Evolutionary conservation across 345 rosid genomes (phyloP).

Genomic region (Aquilaria yunnanensis): DNA sequence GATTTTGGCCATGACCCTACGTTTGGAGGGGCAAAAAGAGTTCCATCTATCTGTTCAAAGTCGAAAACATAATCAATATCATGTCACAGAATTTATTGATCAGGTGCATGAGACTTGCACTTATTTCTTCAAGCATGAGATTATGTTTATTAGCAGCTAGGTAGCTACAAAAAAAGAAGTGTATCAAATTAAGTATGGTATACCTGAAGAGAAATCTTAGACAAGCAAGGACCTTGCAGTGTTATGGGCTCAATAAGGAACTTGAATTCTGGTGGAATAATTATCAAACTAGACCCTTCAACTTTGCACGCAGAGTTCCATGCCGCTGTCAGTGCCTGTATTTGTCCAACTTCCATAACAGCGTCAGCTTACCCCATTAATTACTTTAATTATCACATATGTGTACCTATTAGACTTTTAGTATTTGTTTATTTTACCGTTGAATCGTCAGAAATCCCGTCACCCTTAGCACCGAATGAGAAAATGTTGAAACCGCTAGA

Average conservation of each 20-base stretch:
- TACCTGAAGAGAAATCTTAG: constrained; percentile 55
- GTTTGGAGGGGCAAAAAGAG: constrained; percentile 51
- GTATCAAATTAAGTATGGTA: constrained; percentile 6
- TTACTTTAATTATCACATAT: background rate
- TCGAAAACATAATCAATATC: no score
- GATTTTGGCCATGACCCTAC: constrained; percentile 66
- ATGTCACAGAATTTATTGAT: no score
- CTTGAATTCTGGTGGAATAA: constrained; percentile 35
- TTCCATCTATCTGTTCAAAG: constrained; percentile 66
- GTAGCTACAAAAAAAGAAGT: constrained; percentile 6
- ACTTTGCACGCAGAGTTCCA: constrained; percentile 65
- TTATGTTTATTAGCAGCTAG: background rate
- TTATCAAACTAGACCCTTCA: constrained; percentile 32
- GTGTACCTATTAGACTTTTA: background rate
- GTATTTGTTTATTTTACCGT: constrained; percentile 19
- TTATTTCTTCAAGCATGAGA: background rate
- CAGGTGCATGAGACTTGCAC: background rate
- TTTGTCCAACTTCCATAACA: background rate
- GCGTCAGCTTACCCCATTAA: background rate
- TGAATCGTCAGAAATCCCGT: constrained; percentile 59
- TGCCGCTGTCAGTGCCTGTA: constrained; percentile 44
- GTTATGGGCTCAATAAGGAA: constrained; percentile 45
- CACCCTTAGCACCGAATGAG: constrained; percentile 52
- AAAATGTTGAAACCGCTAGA: constrained; percentile 21
- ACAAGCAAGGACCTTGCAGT: constrained; percentile 65